These are phyloP conservation scores for Zygotorulaspora danielsina DNA, from an alignment of 805 yeast species.

Conservation along the genomic window DNA sequence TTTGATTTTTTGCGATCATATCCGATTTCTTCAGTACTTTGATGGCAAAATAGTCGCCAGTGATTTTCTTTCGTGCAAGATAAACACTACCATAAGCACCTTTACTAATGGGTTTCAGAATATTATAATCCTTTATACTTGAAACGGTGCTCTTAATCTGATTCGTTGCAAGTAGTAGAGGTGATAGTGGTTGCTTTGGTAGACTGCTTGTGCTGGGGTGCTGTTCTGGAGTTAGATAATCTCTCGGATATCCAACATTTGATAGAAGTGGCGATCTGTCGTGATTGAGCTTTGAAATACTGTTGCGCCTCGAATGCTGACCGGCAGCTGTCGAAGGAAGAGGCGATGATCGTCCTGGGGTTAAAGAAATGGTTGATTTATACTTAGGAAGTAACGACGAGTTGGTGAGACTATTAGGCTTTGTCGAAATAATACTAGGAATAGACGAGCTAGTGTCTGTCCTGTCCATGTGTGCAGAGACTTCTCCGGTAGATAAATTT, in stretches of 20 bases:
- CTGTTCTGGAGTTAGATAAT: slow-evolving; percentile 36
- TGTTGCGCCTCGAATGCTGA: slow-evolving; percentile 47
- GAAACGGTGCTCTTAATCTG: slow-evolving; percentile 55
- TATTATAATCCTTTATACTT: slow-evolving; percentile 81
- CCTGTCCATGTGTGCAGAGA: background rate
- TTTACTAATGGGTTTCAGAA: slow-evolving; percentile 87
- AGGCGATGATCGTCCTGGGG: slow-evolving; percentile 57
- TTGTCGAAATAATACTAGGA: slow-evolving; percentile 9
- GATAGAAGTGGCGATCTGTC: slow-evolving; percentile 51
- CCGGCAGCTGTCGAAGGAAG: slow-evolving; percentile 32
- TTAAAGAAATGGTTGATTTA: slow-evolving; percentile 30
- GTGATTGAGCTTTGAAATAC: slow-evolving; percentile 26
- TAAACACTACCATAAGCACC: slow-evolving; percentile 98
- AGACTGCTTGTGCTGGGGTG: slow-evolving; percentile 24
- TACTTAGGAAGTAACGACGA: slow-evolving; percentile 23
- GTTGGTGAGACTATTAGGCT: slow-evolving; percentile 16
- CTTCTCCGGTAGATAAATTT: background rate
- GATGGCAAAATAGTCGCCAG: slow-evolving; percentile 94
- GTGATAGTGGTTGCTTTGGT: slow-evolving; percentile 70
- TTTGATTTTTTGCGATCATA: slow-evolving; percentile 96
- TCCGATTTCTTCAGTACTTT: slow-evolving; percentile 88
- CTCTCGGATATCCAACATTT: slow-evolving; percentile 43
- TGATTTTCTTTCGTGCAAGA: slow-evolving; percentile 71
- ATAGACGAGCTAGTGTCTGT: slow-evolving; percentile 6
- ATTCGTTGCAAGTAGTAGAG: slow-evolving; percentile 65